phyloP scores from a whole-genome alignment of 805 yeast species.

The Cyberlindnera suaveolens region DNA sequence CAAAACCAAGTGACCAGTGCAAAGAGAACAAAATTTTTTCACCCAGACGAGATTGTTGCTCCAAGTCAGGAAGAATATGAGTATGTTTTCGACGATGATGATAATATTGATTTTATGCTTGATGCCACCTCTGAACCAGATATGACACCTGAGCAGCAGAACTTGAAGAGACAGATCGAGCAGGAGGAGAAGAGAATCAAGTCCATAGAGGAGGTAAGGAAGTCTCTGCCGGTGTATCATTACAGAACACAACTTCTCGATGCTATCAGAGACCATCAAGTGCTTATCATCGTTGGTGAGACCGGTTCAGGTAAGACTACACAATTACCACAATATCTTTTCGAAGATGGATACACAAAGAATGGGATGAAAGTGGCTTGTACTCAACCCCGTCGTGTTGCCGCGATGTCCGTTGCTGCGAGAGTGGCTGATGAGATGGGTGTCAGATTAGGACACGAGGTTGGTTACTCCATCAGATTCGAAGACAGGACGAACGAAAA shows the following conservation, averaged over 20 bases:
- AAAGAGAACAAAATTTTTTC: constrained; percentile 21
- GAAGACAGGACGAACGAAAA: constrained; percentile 65
- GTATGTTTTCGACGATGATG: constrained; percentile 70
- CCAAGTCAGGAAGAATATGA: constrained; percentile 50
- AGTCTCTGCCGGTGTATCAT: constrained; percentile 68
- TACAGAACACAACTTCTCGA: constrained; percentile 54
- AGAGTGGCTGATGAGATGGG: constrained; percentile 91
- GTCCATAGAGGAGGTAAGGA: constrained; percentile 37
- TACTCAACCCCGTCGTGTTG: constrained; percentile 94
- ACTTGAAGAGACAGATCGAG: constrained; percentile 29
- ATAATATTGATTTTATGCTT: constrained; percentile 46
- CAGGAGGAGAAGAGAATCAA: constrained; percentile 29
- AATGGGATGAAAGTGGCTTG: constrained; percentile 64
- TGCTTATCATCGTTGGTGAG: constrained; percentile 73
- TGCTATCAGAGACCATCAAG: constrained; percentile 58
- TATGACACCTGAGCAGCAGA: constrained; percentile 26
- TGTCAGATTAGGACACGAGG: constrained; percentile 72
- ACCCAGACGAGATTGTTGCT: constrained; percentile 36
- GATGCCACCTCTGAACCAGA: constrained; percentile 26
- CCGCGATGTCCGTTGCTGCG: constrained; percentile 85
- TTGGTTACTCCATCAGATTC: constrained; percentile 85
- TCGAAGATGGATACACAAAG: constrained; percentile 72
- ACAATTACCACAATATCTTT: constrained; percentile 81
- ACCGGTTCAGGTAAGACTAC: constrained; percentile 96
- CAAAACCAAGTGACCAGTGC: constrained; percentile 12